Evolutionary conservation across 208 protist species (phyloP).

Genomic region (Acanthamoeba rhysodes): DNA sequence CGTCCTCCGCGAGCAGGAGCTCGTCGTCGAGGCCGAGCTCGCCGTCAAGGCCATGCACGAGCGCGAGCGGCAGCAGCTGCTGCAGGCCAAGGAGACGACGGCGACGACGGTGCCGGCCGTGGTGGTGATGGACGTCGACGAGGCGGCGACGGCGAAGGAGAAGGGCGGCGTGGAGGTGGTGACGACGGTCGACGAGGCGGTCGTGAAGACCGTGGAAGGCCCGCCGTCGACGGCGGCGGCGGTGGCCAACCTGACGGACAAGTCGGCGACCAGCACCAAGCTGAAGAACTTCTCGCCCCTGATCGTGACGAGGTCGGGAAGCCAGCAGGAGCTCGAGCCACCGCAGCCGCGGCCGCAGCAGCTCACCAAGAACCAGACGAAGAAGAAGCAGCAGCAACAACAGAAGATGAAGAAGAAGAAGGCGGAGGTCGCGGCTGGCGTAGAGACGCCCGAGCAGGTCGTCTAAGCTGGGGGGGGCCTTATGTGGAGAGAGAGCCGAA

Average conservation of each 20-base stretch:
- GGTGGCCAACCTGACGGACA: background rate
- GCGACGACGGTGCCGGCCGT: background rate
- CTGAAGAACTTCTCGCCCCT: conserved; percentile 16
- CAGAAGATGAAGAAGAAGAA: background rate
- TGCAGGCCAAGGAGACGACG: background rate
- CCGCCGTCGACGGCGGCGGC: background rate
- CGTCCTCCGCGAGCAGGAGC: background rate
- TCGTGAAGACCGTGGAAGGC: background rate
- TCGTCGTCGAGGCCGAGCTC: conserved; percentile 19
- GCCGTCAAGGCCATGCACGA: background rate
- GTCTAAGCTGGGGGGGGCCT: background rate
- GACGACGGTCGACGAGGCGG: background rate
- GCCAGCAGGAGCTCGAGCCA: background rate
- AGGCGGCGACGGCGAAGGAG: background rate
- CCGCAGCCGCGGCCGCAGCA: background rate
- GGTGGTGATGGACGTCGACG: conserved; percentile 24
- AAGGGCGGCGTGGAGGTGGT: background rate
- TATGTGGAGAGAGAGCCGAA: too few relatives aligned
- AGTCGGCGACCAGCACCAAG: background rate
- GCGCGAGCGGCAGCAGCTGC: background rate
- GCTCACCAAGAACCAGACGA: conserved; percentile 9
- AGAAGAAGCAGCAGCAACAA: background rate
- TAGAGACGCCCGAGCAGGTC: conserved; percentile 27
- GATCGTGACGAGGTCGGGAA: background rate
- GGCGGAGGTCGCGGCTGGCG: background rate